Conservation (phyloP, 2,329 filamentous ascomycete genomes). For the Neofusicoccum laricinum region DNA sequence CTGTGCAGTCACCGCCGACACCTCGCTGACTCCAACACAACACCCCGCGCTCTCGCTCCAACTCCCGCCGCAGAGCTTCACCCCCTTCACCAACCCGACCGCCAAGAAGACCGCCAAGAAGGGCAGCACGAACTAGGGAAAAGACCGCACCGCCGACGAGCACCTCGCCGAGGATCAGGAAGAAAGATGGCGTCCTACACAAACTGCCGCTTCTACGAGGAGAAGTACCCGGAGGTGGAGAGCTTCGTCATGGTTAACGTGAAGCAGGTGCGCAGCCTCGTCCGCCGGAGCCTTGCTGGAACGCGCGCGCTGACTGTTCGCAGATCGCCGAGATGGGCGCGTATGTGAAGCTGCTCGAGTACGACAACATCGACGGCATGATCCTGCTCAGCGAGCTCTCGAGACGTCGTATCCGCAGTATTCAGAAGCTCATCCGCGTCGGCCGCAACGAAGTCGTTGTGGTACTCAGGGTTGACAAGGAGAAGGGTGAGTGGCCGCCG, state of each 20-base stretch:
- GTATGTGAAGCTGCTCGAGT: constrained; percentile 98
- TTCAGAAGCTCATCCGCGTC: constrained; percentile 97
- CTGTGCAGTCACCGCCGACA: constrained; percentile 13
- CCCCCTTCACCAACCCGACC: background rate
- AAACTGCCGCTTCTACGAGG: constrained; percentile 96
- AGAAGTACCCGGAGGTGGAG: constrained; percentile 97
- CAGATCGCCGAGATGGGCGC: constrained; percentile 99
- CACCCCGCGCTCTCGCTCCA: background rate
- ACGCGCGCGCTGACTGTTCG: background rate
- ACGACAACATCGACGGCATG: constrained; percentile 99
- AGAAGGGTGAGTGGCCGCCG: constrained; percentile 67
- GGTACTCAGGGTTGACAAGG: constrained; percentile 97
- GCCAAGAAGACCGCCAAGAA: too few relatives aligned
- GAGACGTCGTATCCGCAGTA: constrained; percentile 94
- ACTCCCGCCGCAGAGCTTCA: background rate
- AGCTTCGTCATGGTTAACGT: constrained; percentile 99
- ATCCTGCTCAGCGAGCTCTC: constrained; percentile 97
- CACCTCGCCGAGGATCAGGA: background rate
- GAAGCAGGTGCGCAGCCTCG: constrained; percentile 66
- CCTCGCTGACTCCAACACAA: constrained; percentile 3
- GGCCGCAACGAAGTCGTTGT: constrained; percentile 98
- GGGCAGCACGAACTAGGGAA: background rate
- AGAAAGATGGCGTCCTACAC: constrained; percentile 78
- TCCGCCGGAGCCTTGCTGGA: constrained; percentile 8
- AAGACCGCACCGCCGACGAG: background rate